Evolutionary conservation across 768 basidiomycete species (phyloP), one percentile per base, ranked within the genome.

Genomic region (Agrocybe pediades): DNA sequence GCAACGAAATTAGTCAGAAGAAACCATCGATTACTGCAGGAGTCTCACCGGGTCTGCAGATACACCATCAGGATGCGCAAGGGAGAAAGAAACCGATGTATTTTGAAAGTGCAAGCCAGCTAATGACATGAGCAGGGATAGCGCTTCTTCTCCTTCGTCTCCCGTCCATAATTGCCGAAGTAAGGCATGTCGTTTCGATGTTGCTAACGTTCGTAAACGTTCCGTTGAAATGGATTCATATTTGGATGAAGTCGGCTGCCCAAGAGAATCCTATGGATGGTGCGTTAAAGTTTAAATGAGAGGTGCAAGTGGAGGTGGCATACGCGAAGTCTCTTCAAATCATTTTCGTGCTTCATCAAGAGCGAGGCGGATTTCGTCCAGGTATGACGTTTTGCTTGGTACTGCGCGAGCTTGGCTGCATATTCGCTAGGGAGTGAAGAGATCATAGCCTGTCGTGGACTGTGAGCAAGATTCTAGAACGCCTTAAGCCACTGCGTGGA

Each of bases 311-410:
- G n/a, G 11, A 9, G 4, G 16, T 1, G 15, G 49, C 65, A 30
- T 33, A 74, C 73, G 2, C 60, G 67, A 41, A 74, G 46, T 9
- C 41, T 49, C 25, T 60, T 58, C 4, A 76, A 55, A 57, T 75
- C 74, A 13, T 57, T 44, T 46, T 75, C 68, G 21, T 66, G 65
- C 41, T 68, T 66, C 3, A 67, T 48, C 11, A 80, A 65, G 7
- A 59, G 33, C 3, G 70, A 67, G n/a, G 74, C 74, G 9, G 68
- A 58, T 23, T 68, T 74, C 15, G 67, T 65, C 78, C 78, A 79
- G 9, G 60, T 51, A 9, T 67, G 68, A 15, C 69, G 68, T 27
- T 54, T 65, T 2, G 61, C 55, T 46, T 71, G 73, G 16, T 65
- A 71, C 15, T 57, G 56, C 19, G 67, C 54, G 26, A 79, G 64